These are phyloP conservation scores for Neonectria neomacrospora DNA, from an alignment of 2,329 filamentous ascomycete species.

Conservation along the genomic window DNA sequence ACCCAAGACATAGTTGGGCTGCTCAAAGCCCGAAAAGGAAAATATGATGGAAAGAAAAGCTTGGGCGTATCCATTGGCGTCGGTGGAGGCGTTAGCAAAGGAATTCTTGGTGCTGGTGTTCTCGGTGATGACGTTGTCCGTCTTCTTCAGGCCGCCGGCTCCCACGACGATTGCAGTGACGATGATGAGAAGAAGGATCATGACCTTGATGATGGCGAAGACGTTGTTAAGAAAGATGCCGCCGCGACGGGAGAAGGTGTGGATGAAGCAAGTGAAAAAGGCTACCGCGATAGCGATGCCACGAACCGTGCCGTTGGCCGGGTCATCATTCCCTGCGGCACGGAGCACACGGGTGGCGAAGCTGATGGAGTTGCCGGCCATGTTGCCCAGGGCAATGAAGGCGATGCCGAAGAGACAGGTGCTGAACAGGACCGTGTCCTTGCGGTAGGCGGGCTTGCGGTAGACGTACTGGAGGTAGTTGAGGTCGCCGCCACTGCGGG, in stretches of 20 bases:
- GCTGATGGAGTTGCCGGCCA: conserved; percentile 59
- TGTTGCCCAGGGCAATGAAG: conserved; percentile 60
- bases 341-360: conserved; percentile 56
- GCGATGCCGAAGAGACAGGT: conserved; percentile 58
- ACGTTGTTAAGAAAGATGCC: conserved; percentile 63
- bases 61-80: conserved; percentile 49
- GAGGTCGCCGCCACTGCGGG: conserved; percentile 59
- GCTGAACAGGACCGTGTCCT: conserved; percentile 51
- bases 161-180: conserved; percentile 48
- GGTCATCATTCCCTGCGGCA: conserved; percentile 47
- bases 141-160: conserved; percentile 41
- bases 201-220: conserved; percentile 61
- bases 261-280: conserved; percentile 58
- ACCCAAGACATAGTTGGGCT: conserved; percentile 53
- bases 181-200: conserved; percentile 58
- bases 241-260: conserved; percentile 59
- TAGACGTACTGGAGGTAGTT: conserved; percentile 62
- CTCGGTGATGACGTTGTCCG: conserved; percentile 39
- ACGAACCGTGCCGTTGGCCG: conserved; percentile 50
- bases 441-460: conserved; percentile 49
- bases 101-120: conserved; percentile 44
- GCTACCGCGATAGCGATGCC: conserved; percentile 60
- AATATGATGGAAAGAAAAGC: conserved; percentile 59
- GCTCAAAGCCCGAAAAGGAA: conserved; percentile 51
- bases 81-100: conserved; percentile 38